phyloP scores from a whole-genome alignment of 2,329 filamentous ascomycete genomes.

The Byssochlamys sp. region DNA sequence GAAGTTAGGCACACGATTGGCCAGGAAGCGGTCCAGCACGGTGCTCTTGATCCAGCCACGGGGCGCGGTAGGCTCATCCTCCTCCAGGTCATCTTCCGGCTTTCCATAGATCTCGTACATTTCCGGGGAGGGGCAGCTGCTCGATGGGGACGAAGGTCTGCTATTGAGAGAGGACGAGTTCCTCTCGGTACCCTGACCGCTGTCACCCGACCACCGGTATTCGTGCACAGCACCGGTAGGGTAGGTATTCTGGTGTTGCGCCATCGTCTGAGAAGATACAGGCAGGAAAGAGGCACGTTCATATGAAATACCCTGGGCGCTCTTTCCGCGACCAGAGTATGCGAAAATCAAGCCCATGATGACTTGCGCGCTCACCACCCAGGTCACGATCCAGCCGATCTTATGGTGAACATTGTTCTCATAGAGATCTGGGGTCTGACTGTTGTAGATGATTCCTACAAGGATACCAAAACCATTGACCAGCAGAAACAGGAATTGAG shows the following conservation, averaged over 20 bases:
- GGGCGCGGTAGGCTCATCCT: constrained; percentile 28
- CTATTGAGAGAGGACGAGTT: constrained; percentile 59
- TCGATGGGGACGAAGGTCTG: constrained; percentile 52
- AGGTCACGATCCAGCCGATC: constrained; percentile 74
- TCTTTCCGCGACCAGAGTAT: constrained; percentile 43
- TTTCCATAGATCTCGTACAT: constrained; percentile 43
- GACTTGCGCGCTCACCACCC: constrained; percentile 60
- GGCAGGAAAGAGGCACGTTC: constrained; percentile 55
- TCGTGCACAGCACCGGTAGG: constrained; percentile 24
- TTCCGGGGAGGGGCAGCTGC: constrained; percentile 38
- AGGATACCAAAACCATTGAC: constrained; percentile 57
- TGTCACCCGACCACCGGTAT: constrained; percentile 59
- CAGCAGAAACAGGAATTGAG: constrained; percentile 59
- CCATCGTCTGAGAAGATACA: constrained; percentile 48
- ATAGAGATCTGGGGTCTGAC: constrained; percentile 74
- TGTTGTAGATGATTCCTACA: constrained; percentile 63
- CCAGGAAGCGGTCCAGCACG: constrained; percentile 43
- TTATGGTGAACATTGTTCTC: constrained; percentile 80
- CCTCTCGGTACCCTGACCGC: constrained; percentile 64
- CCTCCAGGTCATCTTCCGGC: constrained; percentile 35
- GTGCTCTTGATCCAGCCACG: constrained; percentile 37
- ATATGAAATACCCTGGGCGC: constrained; percentile 23
- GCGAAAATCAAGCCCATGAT: constrained; percentile 57
- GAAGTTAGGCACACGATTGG: constrained; percentile 46
- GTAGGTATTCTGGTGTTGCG: constrained; percentile 42